Percentiles rank a stretch among this genome's conserved stretches.
phyloP scores from a whole-genome alignment of 2,329 filamentous ascomycete species.

The Ascochyta rabiei region DNA sequence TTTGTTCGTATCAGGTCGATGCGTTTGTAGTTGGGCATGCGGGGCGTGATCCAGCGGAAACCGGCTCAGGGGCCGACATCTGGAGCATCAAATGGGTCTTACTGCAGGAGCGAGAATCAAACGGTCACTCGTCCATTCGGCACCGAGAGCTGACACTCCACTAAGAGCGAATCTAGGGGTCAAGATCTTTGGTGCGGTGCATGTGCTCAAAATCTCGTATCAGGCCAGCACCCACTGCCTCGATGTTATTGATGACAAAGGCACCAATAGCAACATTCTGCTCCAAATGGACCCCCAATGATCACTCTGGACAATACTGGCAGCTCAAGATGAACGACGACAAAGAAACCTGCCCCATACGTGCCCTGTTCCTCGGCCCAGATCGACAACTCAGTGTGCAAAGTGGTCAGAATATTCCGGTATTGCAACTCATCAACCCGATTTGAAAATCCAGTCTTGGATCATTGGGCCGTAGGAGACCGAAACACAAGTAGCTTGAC shows the following conservation, averaged over 20 bases:
- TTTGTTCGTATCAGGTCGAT: slow-evolving; percentile 21
- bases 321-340: slow-evolving; percentile 27
- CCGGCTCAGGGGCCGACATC: slow-evolving; percentile 22
- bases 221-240: slow-evolving; percentile 21
- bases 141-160: background rate
- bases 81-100: slow-evolving; percentile 36
- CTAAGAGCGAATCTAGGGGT: slow-evolving; percentile 14
- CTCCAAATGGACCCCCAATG: slow-evolving; percentile 23
- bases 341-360: slow-evolving; percentile 21
- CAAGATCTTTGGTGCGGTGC: slow-evolving; percentile 31
- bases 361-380: slow-evolving; percentile 29
- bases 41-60: slow-evolving; percentile 25
- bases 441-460: slow-evolving; percentile 24
- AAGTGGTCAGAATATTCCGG: slow-evolving; percentile 26
- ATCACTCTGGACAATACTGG: slow-evolving; percentile 34
- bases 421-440: slow-evolving; percentile 11
- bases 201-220: slow-evolving; percentile 30
- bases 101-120: slow-evolving; percentile 15
- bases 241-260: slow-evolving; percentile 33
- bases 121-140: slow-evolving; percentile 4
- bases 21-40: slow-evolving; percentile 35
- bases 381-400: slow-evolving; percentile 25
- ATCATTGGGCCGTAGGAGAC: slow-evolving; percentile 23
- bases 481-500: slow-evolving; percentile 22
- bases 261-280: slow-evolving; percentile 15